phyloP scores from a whole-genome alignment of 2,329 filamentous ascomycete species.

The Pyrenophora teres region DNA sequence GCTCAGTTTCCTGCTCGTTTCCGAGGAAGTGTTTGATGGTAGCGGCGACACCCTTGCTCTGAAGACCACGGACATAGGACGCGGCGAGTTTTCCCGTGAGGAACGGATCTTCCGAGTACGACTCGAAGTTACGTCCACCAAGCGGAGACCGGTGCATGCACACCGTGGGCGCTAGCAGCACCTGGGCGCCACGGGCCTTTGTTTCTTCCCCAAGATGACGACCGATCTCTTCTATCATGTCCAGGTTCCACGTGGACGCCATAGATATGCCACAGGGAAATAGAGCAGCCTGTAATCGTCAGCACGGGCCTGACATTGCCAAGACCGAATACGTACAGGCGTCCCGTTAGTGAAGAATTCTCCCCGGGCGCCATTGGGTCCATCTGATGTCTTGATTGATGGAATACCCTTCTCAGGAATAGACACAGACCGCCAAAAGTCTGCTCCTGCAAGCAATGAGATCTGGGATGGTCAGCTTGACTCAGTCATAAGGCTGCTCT shows the following conservation, averaged over 20 bases:
- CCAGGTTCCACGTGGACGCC: constrained; percentile 77
- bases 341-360: constrained; percentile 66
- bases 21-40: constrained; percentile 79
- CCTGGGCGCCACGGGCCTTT: constrained; percentile 73
- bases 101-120: constrained; percentile 81
- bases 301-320: constrained; percentile 12
- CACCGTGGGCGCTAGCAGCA: constrained; percentile 76
- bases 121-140: constrained; percentile 85
- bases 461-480: constrained; percentile 40
- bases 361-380: constrained; percentile 71
- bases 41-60: constrained; percentile 74
- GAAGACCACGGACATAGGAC: constrained; percentile 72
- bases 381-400: constrained; percentile 68
- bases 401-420: constrained; percentile 66
- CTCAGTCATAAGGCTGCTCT: constrained; percentile 7
- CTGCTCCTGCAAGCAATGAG: constrained; percentile 56
- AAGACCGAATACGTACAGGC: constrained; percentile 40
- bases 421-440: constrained; percentile 72
- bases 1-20: constrained; percentile 74
- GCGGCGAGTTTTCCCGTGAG: constrained; percentile 75
- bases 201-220: constrained; percentile 72
- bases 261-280: constrained; percentile 81
- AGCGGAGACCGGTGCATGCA: constrained; percentile 82
- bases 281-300: constrained; percentile 65
- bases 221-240: constrained; percentile 71